Conservation (phyloP, 768 basidiomycete genomes). For the Agaricus bisporus region DNA sequence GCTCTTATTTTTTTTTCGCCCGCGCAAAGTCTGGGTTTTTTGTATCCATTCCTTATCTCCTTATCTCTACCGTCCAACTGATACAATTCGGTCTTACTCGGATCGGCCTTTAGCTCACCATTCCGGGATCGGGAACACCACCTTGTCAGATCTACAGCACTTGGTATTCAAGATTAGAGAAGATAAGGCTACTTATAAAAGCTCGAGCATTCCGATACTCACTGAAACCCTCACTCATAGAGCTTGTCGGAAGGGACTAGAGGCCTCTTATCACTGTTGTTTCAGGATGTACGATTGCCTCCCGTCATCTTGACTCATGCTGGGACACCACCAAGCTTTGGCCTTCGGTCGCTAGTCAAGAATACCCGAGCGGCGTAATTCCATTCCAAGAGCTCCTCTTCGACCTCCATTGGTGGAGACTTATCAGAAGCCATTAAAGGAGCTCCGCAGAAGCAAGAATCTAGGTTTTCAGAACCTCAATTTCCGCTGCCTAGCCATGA, state of each 20-base stretch:
- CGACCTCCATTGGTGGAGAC: background rate
- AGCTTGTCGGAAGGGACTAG: too few relatives aligned
- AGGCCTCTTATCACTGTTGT: too few relatives aligned
- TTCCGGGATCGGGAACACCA: background rate
- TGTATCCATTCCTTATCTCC: conserved; percentile 21
- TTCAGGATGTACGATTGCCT: too few relatives aligned
- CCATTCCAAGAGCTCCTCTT: background rate
- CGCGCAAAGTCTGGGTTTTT: conserved; percentile 3
- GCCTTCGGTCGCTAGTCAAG: too few relatives aligned
- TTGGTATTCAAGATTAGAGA: background rate
- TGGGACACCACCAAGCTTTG: too few relatives aligned
- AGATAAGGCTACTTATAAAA: too few relatives aligned
- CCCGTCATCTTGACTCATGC: too few relatives aligned
- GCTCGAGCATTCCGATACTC: too few relatives aligned
- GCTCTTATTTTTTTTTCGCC: background rate
- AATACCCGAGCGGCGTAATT: background rate
- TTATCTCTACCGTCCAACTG: background rate
- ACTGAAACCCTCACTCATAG: too few relatives aligned
- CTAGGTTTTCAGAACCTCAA: too few relatives aligned
- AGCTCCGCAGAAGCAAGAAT: background rate
- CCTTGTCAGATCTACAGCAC: background rate
- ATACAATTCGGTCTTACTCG: background rate
- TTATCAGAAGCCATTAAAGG: background rate
- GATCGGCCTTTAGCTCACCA: background rate
- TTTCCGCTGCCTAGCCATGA: too few relatives aligned